Base-by-base conservation (phyloP, 306 rosid species). In the Lathyrus oleraceus region DNA sequence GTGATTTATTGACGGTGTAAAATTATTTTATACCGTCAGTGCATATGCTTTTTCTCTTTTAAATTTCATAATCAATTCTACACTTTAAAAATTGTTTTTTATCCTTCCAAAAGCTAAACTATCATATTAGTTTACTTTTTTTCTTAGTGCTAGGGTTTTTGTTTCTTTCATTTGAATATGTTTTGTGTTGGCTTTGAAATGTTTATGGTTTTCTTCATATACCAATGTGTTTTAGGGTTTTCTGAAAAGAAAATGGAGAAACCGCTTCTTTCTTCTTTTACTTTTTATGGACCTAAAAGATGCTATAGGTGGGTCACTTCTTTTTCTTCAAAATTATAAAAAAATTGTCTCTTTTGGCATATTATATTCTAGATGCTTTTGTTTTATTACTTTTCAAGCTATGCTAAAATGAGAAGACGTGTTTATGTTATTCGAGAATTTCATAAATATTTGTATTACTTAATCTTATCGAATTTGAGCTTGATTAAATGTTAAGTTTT, bases 331-430 rank as follows among this genome's bases (percentile, higher is more conserved):
- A 44, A 57, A 65, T 12, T 13, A 63, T 11, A 53, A 28, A 56
- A 56, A 42, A 58, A 42, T 52, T 39, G 65, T 61, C 12, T 60
- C 67, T 74, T 65, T 65, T 20, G 61, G 40, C 66, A 56, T 53
- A 74, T 17, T 61, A 51, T 51, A 52, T 53, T 17, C 38, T 13
- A 16, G 20, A 25, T 39, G 28, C 35, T 27, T 13, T 67, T 61
- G 16, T 17, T 6, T 59, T 25, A 16, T 71, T 56, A 57, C 53
- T 16, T 49, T 23, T n/a, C 27, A 59, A 30, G 27, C 8, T 21
- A 56, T 5, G 53, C 61, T 30, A 42, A 40, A 45, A 5, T 19
- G 25, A 35, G n/a, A 39, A 10, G 27, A 25, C 27, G 3, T 10
- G 44, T 40, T 40, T 40, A 4, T 40, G 14, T 11, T 40, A 40